phyloP scores from a whole-genome alignment of 495 filamentous ascomycete genomes.

The Penicillium subrubescens region DNA sequence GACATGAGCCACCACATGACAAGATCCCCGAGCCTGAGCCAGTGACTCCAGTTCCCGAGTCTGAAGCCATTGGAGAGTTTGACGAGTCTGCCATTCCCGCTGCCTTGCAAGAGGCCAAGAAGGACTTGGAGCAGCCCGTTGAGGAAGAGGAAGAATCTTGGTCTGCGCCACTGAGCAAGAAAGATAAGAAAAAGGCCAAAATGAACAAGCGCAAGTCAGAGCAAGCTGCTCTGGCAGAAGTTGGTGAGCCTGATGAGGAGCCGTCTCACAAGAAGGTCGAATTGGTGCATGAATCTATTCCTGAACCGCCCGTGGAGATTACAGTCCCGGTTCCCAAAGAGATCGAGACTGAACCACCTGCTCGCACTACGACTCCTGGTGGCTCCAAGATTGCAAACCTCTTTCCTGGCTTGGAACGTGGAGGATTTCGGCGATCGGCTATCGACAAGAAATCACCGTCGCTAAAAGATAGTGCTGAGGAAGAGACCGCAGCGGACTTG shows the following conservation, averaged over 20 bases:
- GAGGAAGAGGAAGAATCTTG: slow-evolving; percentile 20
- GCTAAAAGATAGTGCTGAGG: slow-evolving; percentile 51
- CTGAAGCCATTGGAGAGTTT: slow-evolving; percentile 36
- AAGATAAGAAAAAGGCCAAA: slow-evolving; percentile 36
- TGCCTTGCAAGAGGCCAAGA: slow-evolving; percentile 25
- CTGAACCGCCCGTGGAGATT: slow-evolving; percentile 8
- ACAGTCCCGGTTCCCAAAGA: slow-evolving; percentile 11
- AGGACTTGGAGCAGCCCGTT: slow-evolving; percentile 10
- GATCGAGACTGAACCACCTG: slow-evolving; percentile 24
- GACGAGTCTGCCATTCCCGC: slow-evolving; percentile 35
- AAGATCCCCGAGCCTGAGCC: slow-evolving; percentile 30
- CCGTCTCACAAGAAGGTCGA: slow-evolving; percentile 15
- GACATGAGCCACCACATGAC: slow-evolving; percentile 27
- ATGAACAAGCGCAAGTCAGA: slow-evolving; percentile 33
- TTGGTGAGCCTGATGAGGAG: slow-evolving; percentile 9
- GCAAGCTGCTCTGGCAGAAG: slow-evolving; percentile 14
- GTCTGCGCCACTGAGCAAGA: slow-evolving; percentile 25
- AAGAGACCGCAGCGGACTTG: slow-evolving; percentile 46
- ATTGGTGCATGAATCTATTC: slow-evolving; percentile 12
- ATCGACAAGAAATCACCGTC: slow-evolving; percentile 26
- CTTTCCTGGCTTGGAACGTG: slow-evolving; percentile 43
- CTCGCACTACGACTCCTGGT: slow-evolving; percentile 25
- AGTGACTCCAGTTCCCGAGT: slow-evolving; percentile 30
- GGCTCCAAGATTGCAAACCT: slow-evolving; percentile 40
- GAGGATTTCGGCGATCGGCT: slow-evolving; percentile 34